Conservation (phyloP, 352 stramenopile species). For the Thalassiosira livingstoniorum region DNA sequence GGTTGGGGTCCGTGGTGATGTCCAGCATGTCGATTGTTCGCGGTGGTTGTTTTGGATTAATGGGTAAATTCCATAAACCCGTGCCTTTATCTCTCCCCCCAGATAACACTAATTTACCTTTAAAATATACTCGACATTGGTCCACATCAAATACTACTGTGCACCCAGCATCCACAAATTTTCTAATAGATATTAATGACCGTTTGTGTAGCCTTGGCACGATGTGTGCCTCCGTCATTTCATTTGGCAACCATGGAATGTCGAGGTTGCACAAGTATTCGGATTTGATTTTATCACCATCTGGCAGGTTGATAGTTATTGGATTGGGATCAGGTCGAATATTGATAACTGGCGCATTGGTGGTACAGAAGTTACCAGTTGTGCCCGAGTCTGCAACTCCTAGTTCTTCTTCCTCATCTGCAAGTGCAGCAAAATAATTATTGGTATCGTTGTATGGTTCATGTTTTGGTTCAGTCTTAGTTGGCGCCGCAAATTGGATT, state of each 20-base stretch:
- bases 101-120: conserved; percentile 3
- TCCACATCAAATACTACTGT: conserved; percentile 30
- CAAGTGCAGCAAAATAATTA: no score
- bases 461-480: neutral
- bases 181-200: conserved; percentile 19
- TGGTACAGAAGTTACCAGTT: conserved; percentile 23
- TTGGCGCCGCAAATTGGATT: neutral
- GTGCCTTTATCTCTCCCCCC: conserved; percentile 8
- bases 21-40: neutral
- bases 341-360: conserved; percentile 20
- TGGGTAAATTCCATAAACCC: neutral
- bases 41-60: neutral
- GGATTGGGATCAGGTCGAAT: neutral
- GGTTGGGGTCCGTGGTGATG: neutral
- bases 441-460: neutral
- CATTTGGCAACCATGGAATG: conserved; percentile 27
- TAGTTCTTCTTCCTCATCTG: no score
- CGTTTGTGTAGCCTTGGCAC: conserved; percentile 18
- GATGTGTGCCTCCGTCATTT: conserved; percentile 35
- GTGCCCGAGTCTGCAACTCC: no score
- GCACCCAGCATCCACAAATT: conserved; percentile 40
- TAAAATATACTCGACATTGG: conserved; percentile 22
- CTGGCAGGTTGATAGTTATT: conserved; percentile 28
- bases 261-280: conserved; percentile 41
- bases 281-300: conserved; percentile 17